These are phyloP conservation scores for Schwanniomyces yamadae DNA, from an alignment of 805 yeast genomes.

Conservation along the genomic window DNA sequence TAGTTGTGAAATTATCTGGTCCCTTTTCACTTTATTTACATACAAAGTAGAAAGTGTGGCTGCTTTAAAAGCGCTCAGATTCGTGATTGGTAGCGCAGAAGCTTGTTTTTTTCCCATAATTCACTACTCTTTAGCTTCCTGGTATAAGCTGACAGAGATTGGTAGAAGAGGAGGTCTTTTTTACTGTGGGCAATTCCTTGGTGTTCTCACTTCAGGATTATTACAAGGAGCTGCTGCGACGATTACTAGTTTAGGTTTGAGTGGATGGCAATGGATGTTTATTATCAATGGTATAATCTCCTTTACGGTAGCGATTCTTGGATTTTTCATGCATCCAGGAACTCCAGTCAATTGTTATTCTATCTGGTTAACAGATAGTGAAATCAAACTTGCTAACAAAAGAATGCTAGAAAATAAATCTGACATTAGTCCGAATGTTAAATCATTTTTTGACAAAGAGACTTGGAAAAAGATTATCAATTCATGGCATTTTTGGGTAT, in stretches of 20 bases:
- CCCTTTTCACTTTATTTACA: slow-evolving; percentile 58
- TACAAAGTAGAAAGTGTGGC: slow-evolving; percentile 49
- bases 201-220: slow-evolving; percentile 60
- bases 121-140: slow-evolving; percentile 49
- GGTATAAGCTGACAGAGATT: slow-evolving; percentile 41
- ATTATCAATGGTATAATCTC: slow-evolving; percentile 64
- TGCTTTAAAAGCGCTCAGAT: slow-evolving; percentile 60
- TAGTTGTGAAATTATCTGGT: slow-evolving; percentile 63
- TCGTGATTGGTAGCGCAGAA: slow-evolving; percentile 68
- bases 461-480: slow-evolving; percentile 27
- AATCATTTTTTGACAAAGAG: slow-evolving; percentile 21
- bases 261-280: slow-evolving; percentile 75
- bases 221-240: slow-evolving; percentile 52
- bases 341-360: slow-evolving; percentile 52
- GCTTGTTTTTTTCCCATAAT: slow-evolving; percentile 49
- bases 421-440: slow-evolving; percentile 17
- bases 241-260: slow-evolving; percentile 47
- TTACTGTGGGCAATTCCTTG: slow-evolving; percentile 63
- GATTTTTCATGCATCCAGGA: slow-evolving; percentile 60
- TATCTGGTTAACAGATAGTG: slow-evolving; percentile 33
- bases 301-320: slow-evolving; percentile 55
- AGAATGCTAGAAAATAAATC: slow-evolving; percentile 23
- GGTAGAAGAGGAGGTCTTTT: slow-evolving; percentile 61
- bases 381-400: slow-evolving; percentile 31
- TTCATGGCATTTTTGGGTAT: slow-evolving; percentile 33